Evolutionary conservation across 148 eudicot species (phyloP).

Genomic region (Vaccinium corymbosum): DNA sequence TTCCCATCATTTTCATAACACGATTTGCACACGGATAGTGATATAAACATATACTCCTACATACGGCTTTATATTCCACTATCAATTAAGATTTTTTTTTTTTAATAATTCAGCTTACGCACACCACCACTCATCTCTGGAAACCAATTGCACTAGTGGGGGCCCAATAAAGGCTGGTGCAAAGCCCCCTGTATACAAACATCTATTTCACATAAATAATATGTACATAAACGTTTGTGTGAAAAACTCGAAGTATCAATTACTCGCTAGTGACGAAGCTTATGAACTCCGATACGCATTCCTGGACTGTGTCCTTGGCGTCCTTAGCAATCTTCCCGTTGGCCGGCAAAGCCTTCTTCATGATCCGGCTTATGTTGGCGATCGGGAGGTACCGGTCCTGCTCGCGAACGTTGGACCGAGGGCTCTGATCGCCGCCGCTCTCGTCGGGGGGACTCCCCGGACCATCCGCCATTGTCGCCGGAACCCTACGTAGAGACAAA

Average conservation of each 20-base stretch:
- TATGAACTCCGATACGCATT: slow-evolving; percentile 56
- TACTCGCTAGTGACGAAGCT: slow-evolving; percentile 62
- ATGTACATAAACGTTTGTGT: not conserved
- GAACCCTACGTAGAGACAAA: slow-evolving; percentile 4
- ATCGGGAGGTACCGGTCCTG: slow-evolving; percentile 40
- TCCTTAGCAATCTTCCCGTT: slow-evolving; percentile 55
- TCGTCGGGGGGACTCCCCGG: slow-evolving; percentile 29
- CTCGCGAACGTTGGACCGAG: slow-evolving; percentile 28
- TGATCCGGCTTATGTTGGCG: slow-evolving; percentile 51
- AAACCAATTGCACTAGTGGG: no score
- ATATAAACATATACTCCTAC: no score
- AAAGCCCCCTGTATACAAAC: no score
- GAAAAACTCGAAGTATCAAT: not conserved
- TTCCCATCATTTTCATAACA: not conserved
- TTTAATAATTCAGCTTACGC: no score
- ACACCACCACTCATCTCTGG: no score
- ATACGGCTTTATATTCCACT: no score
- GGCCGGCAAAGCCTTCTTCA: slow-evolving; percentile 48
- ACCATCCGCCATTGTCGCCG: slow-evolving; percentile 26
- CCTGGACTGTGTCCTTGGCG: slow-evolving; percentile 53
- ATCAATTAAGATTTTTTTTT: no score
- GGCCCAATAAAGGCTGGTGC: no score
- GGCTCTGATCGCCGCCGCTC: slow-evolving; percentile 36
- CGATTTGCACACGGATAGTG: not conserved
- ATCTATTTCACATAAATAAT: not conserved